phyloP scores from a whole-genome alignment of 108 stramenopile species.

The Nitzschia putrida region DNA sequence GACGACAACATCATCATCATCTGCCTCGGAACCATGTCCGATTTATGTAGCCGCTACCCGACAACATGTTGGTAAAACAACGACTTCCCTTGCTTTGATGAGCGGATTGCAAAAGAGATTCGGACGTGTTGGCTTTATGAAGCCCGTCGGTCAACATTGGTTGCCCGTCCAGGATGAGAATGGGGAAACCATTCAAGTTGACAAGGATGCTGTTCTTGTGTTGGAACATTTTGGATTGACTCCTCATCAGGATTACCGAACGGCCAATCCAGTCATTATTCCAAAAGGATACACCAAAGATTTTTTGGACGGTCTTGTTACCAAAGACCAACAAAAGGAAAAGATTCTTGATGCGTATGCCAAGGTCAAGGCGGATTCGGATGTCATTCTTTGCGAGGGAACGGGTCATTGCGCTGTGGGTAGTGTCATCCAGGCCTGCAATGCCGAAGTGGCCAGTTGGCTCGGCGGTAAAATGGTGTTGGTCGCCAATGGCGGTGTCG shows the following conservation, averaged over 20 bases:
- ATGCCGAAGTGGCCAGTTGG: slow-evolving; percentile 83
- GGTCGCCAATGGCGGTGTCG: slow-evolving; percentile 92
- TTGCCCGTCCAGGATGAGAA: slow-evolving; percentile 37
- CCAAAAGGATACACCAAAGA: slow-evolving; percentile 82
- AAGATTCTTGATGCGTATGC: slow-evolving; percentile 45
- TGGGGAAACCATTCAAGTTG: slow-evolving; percentile 31
- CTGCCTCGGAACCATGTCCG: slow-evolving; percentile 30
- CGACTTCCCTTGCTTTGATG: slow-evolving; percentile 76
- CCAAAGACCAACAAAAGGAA: slow-evolving; percentile 49
- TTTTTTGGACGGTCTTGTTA: slow-evolving; percentile 83
- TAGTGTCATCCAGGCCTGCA: slow-evolving; percentile 80
- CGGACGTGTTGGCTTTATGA: slow-evolving; percentile 87
- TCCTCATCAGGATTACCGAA: slow-evolving; percentile 65
- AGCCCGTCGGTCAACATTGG: slow-evolving; percentile 79
- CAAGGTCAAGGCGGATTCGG: slow-evolving; percentile 31
- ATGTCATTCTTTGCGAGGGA: slow-evolving; percentile 85
- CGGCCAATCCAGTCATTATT: slow-evolving; percentile 89
- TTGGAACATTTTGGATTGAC: slow-evolving; percentile 70
- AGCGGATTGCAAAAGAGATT: slow-evolving; percentile 86
- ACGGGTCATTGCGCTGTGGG: slow-evolving; percentile 93
- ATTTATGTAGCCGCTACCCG: slow-evolving; percentile 86
- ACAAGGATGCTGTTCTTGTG: slow-evolving; percentile 86
- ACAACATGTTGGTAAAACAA: slow-evolving; percentile 94
- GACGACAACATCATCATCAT: slow-evolving; percentile 1
- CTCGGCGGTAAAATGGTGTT: slow-evolving; percentile 86